These are phyloP conservation scores for Pyrus hybrid DNA, from an alignment of 331 rosid species.

Conservation along the genomic window DNA sequence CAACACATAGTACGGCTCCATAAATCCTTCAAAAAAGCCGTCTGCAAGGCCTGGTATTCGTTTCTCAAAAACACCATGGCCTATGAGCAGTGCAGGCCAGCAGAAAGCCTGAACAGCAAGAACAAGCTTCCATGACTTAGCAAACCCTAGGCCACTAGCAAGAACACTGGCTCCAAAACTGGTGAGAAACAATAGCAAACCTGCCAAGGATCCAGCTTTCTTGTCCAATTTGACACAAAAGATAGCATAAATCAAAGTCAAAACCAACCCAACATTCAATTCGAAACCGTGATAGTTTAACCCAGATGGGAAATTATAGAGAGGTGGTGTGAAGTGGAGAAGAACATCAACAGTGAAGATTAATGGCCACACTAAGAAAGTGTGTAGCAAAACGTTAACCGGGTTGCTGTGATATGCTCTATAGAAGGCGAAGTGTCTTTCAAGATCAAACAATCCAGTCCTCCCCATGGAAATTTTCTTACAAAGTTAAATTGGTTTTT, in stretches of 20 bases:
- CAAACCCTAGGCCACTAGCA: slow-evolving; percentile 39
- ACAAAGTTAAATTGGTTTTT: background rate
- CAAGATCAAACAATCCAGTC: slow-evolving; percentile 51
- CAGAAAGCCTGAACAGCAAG: slow-evolving; percentile 52
- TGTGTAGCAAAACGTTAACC: slow-evolving; percentile 43
- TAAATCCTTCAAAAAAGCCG: slow-evolving; percentile 67
- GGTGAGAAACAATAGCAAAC: slow-evolving; percentile 42
- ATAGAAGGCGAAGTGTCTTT: slow-evolving; percentile 71
- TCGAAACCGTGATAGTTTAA: slow-evolving; percentile 16
- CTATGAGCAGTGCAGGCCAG: slow-evolving; percentile 73
- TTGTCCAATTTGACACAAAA: slow-evolving; percentile 46
- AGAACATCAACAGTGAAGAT: slow-evolving; percentile 35
- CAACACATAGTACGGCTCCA: slow-evolving; percentile 74
- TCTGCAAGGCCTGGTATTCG: slow-evolving; percentile 72
- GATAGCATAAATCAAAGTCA: slow-evolving; percentile 33
- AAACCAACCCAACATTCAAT: slow-evolving; percentile 51
- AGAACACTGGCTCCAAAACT: slow-evolving; percentile 52
- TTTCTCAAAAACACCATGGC: slow-evolving; percentile 79
- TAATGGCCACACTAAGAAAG: slow-evolving; percentile 68
- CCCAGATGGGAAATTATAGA: slow-evolving; percentile 28
- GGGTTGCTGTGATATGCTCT: slow-evolving; percentile 78
- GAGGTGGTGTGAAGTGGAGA: slow-evolving; percentile 51
- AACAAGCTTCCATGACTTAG: slow-evolving; percentile 59
- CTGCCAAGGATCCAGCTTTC: slow-evolving; percentile 68
- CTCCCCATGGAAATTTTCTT: slow-evolving; percentile 22